Evolutionary conservation across 805 yeast genomes (phyloP).

Genomic region (Sugiyamaella smithiae): DNA sequence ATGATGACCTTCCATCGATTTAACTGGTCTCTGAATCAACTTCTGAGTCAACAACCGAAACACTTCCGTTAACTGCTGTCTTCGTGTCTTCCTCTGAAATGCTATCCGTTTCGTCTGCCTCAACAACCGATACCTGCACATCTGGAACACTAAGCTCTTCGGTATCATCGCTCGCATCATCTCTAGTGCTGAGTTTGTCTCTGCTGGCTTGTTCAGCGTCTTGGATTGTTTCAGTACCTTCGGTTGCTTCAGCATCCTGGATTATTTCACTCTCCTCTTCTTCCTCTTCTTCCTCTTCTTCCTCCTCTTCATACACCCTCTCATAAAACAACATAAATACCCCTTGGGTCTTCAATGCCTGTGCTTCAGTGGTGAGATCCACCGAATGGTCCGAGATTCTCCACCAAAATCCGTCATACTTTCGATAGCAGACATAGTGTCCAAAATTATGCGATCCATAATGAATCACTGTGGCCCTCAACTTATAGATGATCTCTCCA

Average conservation of each 20-base stretch:
- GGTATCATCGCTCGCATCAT: too few relatives aligned
- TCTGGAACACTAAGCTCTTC: too few relatives aligned
- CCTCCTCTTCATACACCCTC: conserved; percentile 17
- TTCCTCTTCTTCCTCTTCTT: conserved; percentile 13
- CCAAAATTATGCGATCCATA: conserved; percentile 97
- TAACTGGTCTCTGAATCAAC: too few relatives aligned
- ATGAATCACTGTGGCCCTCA: conserved; percentile 86
- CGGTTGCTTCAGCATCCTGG: background rate
- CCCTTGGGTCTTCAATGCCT: conserved; percentile 79
- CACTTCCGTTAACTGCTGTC: too few relatives aligned
- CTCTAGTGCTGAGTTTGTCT: too few relatives aligned
- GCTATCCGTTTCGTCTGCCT: too few relatives aligned
- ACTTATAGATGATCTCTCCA: conserved; percentile 47
- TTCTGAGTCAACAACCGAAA: too few relatives aligned
- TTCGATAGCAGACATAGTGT: conserved; percentile 89
- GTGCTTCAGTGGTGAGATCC: conserved; percentile 71
- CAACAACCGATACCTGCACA: too few relatives aligned
- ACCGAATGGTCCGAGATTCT: conserved; percentile 89
- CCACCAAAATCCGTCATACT: conserved; percentile 88
- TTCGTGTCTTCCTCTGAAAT: too few relatives aligned
- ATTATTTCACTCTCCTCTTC: conserved; percentile 5
- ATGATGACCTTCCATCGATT: too few relatives aligned
- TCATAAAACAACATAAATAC: conserved; percentile 94
- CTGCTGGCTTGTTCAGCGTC: background rate
- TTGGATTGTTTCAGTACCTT: background rate